These are phyloP conservation scores for Penicillium sp. DNA, from an alignment of 2,329 filamentous ascomycete genomes.

Conservation along the genomic window DNA sequence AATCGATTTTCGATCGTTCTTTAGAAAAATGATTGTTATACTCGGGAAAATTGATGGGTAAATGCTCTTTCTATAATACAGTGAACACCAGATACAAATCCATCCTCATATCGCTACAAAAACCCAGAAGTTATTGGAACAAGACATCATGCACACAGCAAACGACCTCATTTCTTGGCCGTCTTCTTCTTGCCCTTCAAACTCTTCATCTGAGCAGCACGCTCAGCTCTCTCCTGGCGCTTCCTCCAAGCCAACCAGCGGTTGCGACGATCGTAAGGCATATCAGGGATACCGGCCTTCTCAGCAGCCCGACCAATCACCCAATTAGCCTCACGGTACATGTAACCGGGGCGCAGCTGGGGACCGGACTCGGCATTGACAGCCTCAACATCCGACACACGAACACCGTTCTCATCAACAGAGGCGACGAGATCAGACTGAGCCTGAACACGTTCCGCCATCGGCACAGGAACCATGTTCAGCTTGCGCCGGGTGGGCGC, in stretches of 20 bases:
- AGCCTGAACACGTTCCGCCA: constrained; percentile 19
- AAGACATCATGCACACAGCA: constrained; percentile 21
- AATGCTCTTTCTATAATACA: constrained; percentile 38
- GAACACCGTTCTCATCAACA: constrained; percentile 25
- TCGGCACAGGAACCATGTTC: constrained; percentile 63
- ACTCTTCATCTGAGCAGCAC: constrained; percentile 55
- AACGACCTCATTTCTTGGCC: constrained; percentile 34
- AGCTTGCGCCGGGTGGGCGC: constrained; percentile 72
- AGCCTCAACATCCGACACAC: constrained; percentile 25
- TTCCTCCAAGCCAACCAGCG: constrained; percentile 66
- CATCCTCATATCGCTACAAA: constrained; percentile 28
- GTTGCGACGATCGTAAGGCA: constrained; percentile 57
- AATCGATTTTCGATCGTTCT: not conserved
- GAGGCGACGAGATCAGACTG: constrained; percentile 30
- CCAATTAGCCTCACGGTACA: constrained; percentile 66
- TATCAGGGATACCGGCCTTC: constrained; percentile 57
- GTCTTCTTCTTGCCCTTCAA: constrained; percentile 50
- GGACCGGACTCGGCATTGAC: constrained; percentile 29
- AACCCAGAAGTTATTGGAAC: constrained; percentile 21
- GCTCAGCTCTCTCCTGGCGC: constrained; percentile 51
- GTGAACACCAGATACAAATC: constrained; percentile 27
- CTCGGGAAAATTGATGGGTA: constrained; percentile 2
- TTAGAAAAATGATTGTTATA: not conserved
- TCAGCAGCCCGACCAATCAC: constrained; percentile 65
- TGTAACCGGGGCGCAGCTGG: constrained; percentile 57